phyloP scores from a whole-genome alignment of 768 basidiomycete genomes.

The Russula compacta region DNA sequence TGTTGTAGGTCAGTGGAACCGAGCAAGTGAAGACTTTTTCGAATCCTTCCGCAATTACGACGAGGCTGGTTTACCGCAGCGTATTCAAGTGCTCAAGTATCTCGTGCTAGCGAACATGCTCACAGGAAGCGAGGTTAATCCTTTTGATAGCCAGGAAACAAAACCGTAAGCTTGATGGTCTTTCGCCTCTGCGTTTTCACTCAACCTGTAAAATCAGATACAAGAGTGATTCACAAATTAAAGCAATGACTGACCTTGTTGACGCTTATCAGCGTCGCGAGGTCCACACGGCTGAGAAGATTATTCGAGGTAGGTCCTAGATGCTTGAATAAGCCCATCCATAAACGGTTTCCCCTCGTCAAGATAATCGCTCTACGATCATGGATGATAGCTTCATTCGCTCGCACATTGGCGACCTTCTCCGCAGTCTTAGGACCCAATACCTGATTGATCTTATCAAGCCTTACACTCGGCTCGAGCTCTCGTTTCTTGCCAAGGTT shows the following conservation, averaged over 20 bases:
- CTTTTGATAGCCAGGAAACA: slow-evolving; percentile 98
- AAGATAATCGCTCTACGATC: slow-evolving; percentile 91
- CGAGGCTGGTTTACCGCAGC: slow-evolving; percentile 91
- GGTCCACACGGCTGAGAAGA: slow-evolving; percentile 96
- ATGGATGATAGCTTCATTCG: slow-evolving; percentile 95
- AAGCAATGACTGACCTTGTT: slow-evolving; percentile 96
- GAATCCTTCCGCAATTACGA: slow-evolving; percentile 99
- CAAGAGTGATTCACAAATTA: slow-evolving; percentile 93
- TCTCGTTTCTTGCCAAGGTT: slow-evolving; percentile 88
- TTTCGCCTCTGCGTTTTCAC: background rate
- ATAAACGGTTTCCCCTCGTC: background rate
- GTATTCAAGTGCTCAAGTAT: slow-evolving; percentile 98
- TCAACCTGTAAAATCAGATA: slow-evolving; percentile 43
- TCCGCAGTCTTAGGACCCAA: slow-evolving; percentile 88
- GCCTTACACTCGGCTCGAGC: slow-evolving; percentile 90
- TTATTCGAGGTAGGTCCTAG: slow-evolving; percentile 59
- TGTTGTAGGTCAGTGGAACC: slow-evolving; percentile 80
- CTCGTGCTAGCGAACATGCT: slow-evolving; percentile 97
- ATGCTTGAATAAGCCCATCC: background rate
- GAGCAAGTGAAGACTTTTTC: slow-evolving; percentile 96
- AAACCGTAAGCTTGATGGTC: slow-evolving; percentile 72
- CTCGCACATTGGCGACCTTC: slow-evolving; percentile 91
- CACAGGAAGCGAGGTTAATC: slow-evolving; percentile 96
- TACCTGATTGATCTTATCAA: slow-evolving; percentile 98
- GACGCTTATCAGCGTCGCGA: slow-evolving; percentile 95